phyloP scores from a whole-genome alignment of 208 protist species.

The Leishmania martiniquensis region DNA sequence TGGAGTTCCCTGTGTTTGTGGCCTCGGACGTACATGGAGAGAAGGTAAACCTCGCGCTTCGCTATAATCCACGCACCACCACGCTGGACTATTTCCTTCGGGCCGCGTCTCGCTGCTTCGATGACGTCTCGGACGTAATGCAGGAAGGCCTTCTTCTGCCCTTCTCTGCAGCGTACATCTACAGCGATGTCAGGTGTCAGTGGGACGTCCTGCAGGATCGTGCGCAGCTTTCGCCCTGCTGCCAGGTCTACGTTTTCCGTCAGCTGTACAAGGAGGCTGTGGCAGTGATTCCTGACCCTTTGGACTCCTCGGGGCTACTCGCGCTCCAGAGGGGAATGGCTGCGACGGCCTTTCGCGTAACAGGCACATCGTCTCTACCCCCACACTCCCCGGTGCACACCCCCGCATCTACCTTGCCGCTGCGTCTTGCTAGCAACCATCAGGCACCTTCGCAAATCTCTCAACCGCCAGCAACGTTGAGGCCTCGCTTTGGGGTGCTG shows the following conservation, averaged over 20 bases:
- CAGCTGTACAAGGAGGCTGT: constrained; percentile 8
- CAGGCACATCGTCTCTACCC: not conserved
- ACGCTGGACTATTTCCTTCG: constrained; percentile 36
- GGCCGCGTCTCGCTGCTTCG: constrained; percentile 39
- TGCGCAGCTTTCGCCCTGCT: constrained; percentile 51
- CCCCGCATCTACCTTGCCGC: not conserved
- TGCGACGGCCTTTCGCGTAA: not conserved
- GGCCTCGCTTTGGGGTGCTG: not conserved
- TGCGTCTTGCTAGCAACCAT: not conserved
- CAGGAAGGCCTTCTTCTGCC: constrained; percentile 7
- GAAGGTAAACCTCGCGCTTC: constrained; percentile 68
- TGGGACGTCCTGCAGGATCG: constrained; percentile 62
- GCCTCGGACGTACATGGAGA: constrained; percentile 64
- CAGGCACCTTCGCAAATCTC: not conserved
- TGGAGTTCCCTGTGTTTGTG: constrained; percentile 62
- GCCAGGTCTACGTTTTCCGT: constrained; percentile 82
- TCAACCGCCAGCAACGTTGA: not conserved
- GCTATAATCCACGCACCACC: constrained; percentile 12
- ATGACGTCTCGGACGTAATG: constrained; percentile 16
- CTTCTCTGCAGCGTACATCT: constrained; percentile 50
- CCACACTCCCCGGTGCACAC: not conserved
- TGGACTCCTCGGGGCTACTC: not conserved
- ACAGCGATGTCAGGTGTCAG: constrained; percentile 42
- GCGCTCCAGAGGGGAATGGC: not conserved
- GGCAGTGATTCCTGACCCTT: constrained; percentile 2